phyloP scores from a whole-genome alignment of 352 stramenopile genomes.

The Phytophthora kernoviae region DNA sequence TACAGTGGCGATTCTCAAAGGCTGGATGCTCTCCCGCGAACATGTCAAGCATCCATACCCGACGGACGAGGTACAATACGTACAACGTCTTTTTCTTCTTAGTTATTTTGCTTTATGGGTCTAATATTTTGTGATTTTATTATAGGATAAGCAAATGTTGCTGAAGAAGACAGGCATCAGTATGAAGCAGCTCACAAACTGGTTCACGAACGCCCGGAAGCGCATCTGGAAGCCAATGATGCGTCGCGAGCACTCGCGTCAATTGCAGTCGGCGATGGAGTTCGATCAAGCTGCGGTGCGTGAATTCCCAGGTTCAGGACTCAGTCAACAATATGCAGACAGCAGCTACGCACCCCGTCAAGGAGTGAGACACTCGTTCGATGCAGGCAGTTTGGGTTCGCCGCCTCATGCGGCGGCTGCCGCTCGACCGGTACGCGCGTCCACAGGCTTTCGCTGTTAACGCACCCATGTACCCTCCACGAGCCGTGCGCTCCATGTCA shows the following conservation, averaged over 20 bases:
- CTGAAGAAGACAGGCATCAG: constrained; percentile 90
- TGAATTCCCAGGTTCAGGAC: constrained; percentile 37
- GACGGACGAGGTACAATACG: constrained; percentile 69
- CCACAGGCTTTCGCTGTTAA: constrained; percentile 30
- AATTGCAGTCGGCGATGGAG: constrained; percentile 76
- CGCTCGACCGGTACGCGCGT: constrained; percentile 31
- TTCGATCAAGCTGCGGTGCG: constrained; percentile 61
- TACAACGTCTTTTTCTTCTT: constrained; percentile 12
- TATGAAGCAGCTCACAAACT: constrained; percentile 92
- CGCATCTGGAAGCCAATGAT: constrained; percentile 92
- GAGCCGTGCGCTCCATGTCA: constrained; percentile 67
- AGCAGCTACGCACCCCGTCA: constrained; percentile 51
- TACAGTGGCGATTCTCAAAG: constrained; percentile 86
- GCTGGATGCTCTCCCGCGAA: constrained; percentile 89
- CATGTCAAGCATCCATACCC: constrained; percentile 91
- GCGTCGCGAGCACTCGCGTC: constrained; percentile 78
- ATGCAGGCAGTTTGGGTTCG: constrained; percentile 59
- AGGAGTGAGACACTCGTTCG: constrained; percentile 68
- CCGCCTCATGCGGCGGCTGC: constrained; percentile 25
- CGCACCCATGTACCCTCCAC: constrained; percentile 43
- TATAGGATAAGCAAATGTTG: constrained; percentile 89
- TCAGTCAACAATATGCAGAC: constrained; percentile 32
- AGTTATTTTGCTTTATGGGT: background rate
- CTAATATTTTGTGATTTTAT: constrained; percentile 15
- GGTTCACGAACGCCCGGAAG: constrained; percentile 91